These are phyloP conservation scores for Bolboschoenus planiculmis DNA, from an alignment of 176 grass and related monocot genomes.

Conservation along the genomic window DNA sequence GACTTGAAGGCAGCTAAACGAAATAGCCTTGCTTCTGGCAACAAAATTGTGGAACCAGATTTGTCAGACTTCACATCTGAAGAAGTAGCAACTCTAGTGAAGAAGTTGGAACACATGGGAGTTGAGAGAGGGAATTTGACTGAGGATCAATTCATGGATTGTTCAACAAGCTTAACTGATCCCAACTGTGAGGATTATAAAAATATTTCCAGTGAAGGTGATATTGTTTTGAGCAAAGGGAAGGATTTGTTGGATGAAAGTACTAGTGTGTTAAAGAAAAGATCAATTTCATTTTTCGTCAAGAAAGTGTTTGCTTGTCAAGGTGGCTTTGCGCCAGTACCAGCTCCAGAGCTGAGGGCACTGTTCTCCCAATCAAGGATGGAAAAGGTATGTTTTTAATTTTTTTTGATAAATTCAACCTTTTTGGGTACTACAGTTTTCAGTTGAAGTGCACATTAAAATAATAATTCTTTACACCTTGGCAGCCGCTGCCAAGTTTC, in stretches of 20 bases:
- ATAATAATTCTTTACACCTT: too few species aligned
- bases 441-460: too few species aligned
- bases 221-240: constrained; percentile 43
- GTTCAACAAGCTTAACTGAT: constrained; percentile 3
- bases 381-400: constrained; percentile 46
- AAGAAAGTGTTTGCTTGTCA: constrained; percentile 42
- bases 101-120: constrained; percentile 41
- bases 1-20: constrained; percentile 31
- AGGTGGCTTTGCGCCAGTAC: constrained; percentile 41
- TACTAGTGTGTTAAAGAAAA: constrained; percentile 37
- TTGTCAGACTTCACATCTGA: constrained; percentile 36
- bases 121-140: constrained; percentile 24
- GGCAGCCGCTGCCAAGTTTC: too few species aligned
- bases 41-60: constrained; percentile 22
- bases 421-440: background rate
- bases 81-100: constrained; percentile 53
- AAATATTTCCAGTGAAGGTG: constrained; percentile 20
- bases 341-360: constrained; percentile 43
- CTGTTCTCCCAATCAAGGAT: constrained; percentile 68
- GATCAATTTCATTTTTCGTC: constrained; percentile 47
- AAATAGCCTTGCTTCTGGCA: constrained; percentile 22
- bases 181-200: constrained; percentile 22
- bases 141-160: constrained; percentile 20
- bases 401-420: background rate
- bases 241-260: constrained; percentile 38